Evolutionary conservation across 1,284 basidiomycete genomes (phyloP).

Genomic region (Amylostereum chailletii): DNA sequence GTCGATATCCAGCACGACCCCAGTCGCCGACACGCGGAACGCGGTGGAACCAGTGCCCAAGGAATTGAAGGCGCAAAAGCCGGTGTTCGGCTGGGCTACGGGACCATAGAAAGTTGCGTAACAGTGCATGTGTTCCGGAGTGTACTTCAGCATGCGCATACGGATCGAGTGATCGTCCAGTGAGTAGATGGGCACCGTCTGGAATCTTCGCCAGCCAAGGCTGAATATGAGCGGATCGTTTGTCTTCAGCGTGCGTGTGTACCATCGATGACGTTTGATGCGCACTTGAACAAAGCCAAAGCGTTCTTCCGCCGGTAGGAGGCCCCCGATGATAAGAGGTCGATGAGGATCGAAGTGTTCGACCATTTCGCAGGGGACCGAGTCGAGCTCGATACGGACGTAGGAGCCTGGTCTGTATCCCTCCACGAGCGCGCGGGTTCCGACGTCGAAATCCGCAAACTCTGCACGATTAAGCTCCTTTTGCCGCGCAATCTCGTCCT

Average conservation of each 20-base stretch:
- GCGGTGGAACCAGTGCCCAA: conserved; percentile 57
- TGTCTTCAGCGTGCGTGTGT: conserved; percentile 86
- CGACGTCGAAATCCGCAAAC: conserved; percentile 75
- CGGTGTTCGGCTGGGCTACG: conserved; percentile 87
- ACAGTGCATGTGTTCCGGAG: conserved; percentile 99
- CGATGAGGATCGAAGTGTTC: conserved; percentile 89
- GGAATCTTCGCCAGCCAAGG: conserved; percentile 94
- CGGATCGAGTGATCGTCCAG: conserved; percentile 95
- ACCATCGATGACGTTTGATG: conserved; percentile 97
- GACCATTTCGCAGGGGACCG: conserved; percentile 88
- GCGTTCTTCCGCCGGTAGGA: conserved; percentile 86
- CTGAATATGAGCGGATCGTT: conserved; percentile 97
- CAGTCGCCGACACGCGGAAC: conserved; percentile 91
- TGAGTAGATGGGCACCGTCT: conserved; percentile 91
- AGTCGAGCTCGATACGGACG: conserved; percentile 81
- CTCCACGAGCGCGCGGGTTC: conserved; percentile 79
- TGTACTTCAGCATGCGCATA: conserved; percentile 99
- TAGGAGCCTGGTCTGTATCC: conserved; percentile 91
- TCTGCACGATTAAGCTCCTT: conserved; percentile 81
- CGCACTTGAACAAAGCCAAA: conserved; percentile 94
- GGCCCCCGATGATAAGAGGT: conserved; percentile 88
- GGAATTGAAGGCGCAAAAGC: conserved; percentile 95
- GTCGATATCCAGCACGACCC: conserved; percentile 92
- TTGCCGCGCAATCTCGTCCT: conserved; percentile 86
- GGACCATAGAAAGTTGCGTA: conserved; percentile 96